These are phyloP conservation scores for Neofusicoccum laricinum DNA, from an alignment of 2,329 filamentous ascomycete species.

Conservation along the genomic window DNA sequence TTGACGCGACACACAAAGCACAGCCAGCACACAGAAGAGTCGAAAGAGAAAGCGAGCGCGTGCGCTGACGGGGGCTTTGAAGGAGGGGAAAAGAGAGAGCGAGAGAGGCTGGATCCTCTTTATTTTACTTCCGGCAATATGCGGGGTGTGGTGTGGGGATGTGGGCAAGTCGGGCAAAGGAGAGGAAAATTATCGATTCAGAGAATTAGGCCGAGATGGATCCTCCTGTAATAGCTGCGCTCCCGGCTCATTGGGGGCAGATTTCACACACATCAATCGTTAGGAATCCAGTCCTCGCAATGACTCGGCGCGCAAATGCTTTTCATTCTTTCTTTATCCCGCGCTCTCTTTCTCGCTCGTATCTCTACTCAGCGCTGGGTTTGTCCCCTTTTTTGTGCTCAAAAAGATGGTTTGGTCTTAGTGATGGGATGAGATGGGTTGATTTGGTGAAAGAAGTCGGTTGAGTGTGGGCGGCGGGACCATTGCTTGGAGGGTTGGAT, in stretches of 20 bases:
- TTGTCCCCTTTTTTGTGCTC: no score
- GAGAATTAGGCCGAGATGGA: background rate
- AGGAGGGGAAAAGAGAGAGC: background rate
- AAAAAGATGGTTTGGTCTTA: no score
- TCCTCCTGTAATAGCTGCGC: background rate
- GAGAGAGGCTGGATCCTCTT: constrained; percentile 13
- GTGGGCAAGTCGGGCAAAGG: background rate
- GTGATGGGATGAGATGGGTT: no score
- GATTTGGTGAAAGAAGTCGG: no score
- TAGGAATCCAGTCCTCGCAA: constrained; percentile 2
- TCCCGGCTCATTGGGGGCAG: background rate
- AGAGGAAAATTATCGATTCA: background rate
- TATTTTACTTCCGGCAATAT: background rate
- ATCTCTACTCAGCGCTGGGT: no score
- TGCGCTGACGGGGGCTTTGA: background rate
- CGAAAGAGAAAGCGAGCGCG: background rate
- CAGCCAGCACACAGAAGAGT: background rate
- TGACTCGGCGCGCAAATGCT: background rate
- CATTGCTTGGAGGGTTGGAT: no score
- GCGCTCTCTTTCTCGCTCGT: background rate
- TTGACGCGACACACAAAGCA: background rate
- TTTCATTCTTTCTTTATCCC: background rate
- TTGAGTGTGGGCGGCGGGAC: no score
- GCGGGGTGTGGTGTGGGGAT: no score
- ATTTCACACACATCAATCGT: background rate